phyloP scores from a whole-genome alignment of 2,329 filamentous ascomycete genomes.

The Delphinella strobiligena region DNA sequence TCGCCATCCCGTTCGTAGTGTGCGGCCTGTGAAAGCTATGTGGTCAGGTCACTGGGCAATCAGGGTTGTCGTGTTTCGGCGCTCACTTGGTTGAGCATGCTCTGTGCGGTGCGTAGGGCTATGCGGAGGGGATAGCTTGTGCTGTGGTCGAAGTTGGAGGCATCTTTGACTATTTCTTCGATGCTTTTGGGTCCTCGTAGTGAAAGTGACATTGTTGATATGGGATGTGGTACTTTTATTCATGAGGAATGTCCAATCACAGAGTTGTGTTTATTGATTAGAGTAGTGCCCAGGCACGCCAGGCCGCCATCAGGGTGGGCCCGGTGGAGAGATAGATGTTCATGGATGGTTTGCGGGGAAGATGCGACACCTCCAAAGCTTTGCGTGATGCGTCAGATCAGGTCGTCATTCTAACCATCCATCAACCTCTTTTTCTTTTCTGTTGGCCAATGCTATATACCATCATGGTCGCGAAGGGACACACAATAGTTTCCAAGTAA shows the following conservation, averaged over 20 bases:
- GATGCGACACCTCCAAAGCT: not conserved
- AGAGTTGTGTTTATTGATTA: not conserved
- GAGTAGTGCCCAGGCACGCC: not conserved
- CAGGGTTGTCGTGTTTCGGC: constrained; percentile 10
- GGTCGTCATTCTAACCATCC: too few relatives aligned
- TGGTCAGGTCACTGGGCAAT: constrained; percentile 33
- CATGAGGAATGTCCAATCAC: too few relatives aligned
- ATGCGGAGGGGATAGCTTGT: constrained; percentile 61
- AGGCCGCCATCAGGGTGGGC: too few relatives aligned
- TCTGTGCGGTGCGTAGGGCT: constrained; percentile 72
- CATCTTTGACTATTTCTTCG: constrained; percentile 64
- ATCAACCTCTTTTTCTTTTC: too few relatives aligned
- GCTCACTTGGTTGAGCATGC: constrained; percentile 66
- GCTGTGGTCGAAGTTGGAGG: constrained; percentile 73
- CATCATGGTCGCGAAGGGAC: too few relatives aligned
- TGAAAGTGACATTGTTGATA: not conserved
- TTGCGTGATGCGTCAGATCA: too few relatives aligned
- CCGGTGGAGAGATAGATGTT: too few relatives aligned
- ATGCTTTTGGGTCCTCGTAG: constrained; percentile 49
- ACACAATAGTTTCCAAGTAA: too few relatives aligned
- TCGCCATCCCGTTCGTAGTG: constrained; percentile 82
- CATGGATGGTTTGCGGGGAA: not conserved
- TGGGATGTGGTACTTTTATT: not conserved
- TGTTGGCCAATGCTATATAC: too few relatives aligned
- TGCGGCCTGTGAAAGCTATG: constrained; percentile 47